Conservation (phyloP, 495 filamentous ascomycete species). For the Penicillium ochrochloron region DNA sequence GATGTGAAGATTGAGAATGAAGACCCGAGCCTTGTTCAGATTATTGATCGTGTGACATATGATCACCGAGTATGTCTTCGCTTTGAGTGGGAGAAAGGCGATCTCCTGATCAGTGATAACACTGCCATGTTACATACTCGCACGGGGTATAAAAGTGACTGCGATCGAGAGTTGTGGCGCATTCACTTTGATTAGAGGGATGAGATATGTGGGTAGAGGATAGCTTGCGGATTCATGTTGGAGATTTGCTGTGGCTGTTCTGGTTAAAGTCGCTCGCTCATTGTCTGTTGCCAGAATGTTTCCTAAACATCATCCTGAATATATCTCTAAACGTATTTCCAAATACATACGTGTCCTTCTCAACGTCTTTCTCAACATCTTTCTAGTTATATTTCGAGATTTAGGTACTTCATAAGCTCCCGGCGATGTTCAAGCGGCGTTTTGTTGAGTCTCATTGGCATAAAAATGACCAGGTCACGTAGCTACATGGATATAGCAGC, state of each 20-base stretch:
- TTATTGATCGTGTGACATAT: slow-evolving; percentile 49
- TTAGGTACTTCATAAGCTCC: too few species aligned
- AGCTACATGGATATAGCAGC: too few species aligned
- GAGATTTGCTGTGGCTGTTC: slow-evolving; percentile 1
- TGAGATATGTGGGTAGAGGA: background rate
- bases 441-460: too few species aligned
- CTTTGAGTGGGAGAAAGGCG: slow-evolving; percentile 56
- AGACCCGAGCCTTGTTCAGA: slow-evolving; percentile 25
- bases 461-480: too few species aligned
- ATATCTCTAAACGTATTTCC: too few species aligned
- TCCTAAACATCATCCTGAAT: background rate
- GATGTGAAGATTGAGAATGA: slow-evolving; percentile 53
- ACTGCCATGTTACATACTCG: slow-evolving; percentile 56
- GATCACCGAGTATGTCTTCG: slow-evolving; percentile 55
- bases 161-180: slow-evolving; percentile 55
- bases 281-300: slow-evolving; percentile 9
- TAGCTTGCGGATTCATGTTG: background rate
- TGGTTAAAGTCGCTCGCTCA: background rate
- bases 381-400: too few species aligned
- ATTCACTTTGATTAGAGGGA: slow-evolving; percentile 47
- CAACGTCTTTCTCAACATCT: too few species aligned
- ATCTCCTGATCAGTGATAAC: slow-evolving; percentile 61
- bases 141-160: slow-evolving; percentile 47
- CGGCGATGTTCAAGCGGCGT: too few species aligned
- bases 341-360: too few species aligned